Base-by-base conservation (phyloP, 768 basidiomycete species). In the Coprinellus micaceus region DNA sequence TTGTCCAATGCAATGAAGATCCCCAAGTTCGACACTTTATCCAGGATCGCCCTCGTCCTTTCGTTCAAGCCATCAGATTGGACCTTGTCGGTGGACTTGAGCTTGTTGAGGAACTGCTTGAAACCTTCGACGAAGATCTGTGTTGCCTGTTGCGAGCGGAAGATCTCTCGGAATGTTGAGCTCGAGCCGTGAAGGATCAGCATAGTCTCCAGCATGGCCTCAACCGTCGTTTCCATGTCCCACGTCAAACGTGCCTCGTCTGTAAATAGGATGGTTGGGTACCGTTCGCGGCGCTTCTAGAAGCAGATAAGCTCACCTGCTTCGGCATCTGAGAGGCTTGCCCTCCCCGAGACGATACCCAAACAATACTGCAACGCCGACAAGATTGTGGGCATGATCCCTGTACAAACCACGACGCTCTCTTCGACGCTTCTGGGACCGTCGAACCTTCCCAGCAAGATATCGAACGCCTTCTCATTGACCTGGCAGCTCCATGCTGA, bases 371-470 rank as follows among this genome's bases (percentile, higher is more conserved):
- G 83, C 45, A 96, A 72, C 1, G 89, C 83, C 12, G 82, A 77
- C 4, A 95, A 68, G 41, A 97, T 83, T 1, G 85, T 78, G 1
- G 88, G 84, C 17, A 93, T 72, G 55, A 95, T 85, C 47, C 86
- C 78, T 0, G 88, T 80, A 67, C 88, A 91, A 4, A 83, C 77
- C 1, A 77, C 71, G 17, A 69, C 69, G 47, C 61, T 64, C 12
- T 63, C 21, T 41, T 68, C 57, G 48, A 58, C 53, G 2, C 44
- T 64, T 52, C 64, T 69, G 7, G 37, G 28, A 21, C 26, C 12
- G 28, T 44, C 53, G 10, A 26, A 49, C 60, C 78, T 72, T 11
- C 86, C 89, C 3, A 90, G 66, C 15, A 95, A 71, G 2, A 94
- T 68, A 57, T 87, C 83, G 59, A 93, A 84, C 11, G 86, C 82